Percentiles rank a stretch among this genome's conserved stretches.
These are phyloP conservation scores for Croton setiger DNA, from an alignment of 441 rosid species.

Conservation along the genomic window DNA sequence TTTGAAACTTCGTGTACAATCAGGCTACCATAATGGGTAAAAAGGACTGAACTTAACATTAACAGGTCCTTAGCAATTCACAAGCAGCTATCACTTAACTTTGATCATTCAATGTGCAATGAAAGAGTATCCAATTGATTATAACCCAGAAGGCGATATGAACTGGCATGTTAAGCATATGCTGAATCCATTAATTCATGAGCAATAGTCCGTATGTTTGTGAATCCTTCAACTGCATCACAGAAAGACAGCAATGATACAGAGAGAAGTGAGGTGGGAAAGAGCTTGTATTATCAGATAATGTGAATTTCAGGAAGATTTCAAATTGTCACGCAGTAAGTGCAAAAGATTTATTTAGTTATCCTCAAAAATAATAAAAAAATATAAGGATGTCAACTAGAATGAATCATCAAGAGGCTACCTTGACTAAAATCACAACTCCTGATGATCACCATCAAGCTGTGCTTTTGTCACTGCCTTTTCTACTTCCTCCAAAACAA, in stretches of 20 bases:
- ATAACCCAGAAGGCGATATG: not conserved
- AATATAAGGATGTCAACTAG: slow-evolving; percentile 1
- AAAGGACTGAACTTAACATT: not conserved
- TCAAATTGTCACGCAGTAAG: not conserved
- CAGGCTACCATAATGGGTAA: not conserved
- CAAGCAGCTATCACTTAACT: not conserved
- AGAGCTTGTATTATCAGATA: not conserved
- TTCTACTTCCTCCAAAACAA: slow-evolving; percentile 75
- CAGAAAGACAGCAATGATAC: not conserved
- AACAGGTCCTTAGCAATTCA: not conserved
- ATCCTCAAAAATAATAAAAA: not conserved
- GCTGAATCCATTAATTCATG: not conserved
- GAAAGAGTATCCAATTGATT: not conserved
- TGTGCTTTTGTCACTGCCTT: slow-evolving; percentile 72
- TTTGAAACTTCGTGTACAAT: not conserved
- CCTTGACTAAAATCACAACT: slow-evolving; percentile 43
- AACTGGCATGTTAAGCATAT: not conserved
- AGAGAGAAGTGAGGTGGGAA: not conserved
- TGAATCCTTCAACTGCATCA: slow-evolving; percentile 7
- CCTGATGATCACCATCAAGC: slow-evolving; percentile 49
- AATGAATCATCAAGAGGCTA: not conserved
- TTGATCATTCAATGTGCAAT: not conserved
- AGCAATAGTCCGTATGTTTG: not conserved
- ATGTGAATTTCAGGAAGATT: not conserved
- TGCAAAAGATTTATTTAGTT: not conserved